phyloP scores from a whole-genome alignment of 352 stramenopile genomes.

The Pythium insidiosum region DNA sequence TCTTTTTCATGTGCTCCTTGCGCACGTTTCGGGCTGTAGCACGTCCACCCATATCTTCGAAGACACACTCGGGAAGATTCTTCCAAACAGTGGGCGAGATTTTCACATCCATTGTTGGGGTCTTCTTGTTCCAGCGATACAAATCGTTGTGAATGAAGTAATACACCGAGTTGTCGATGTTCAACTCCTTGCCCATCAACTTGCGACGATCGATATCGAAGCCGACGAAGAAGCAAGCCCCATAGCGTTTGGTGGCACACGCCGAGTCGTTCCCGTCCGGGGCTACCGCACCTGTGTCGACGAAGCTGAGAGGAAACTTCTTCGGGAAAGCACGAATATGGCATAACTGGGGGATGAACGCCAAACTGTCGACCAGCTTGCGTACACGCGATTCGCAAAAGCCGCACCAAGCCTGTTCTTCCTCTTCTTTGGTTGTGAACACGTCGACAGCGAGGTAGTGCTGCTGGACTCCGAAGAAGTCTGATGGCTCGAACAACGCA shows the following conservation, averaged over 20 bases:
- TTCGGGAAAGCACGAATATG: slow-evolving; percentile 80
- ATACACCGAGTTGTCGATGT: slow-evolving; percentile 79
- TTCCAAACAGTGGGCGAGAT: slow-evolving; percentile 86
- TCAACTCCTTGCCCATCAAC: slow-evolving; percentile 70
- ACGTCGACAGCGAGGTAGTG: slow-evolving; percentile 91
- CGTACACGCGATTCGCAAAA: slow-evolving; percentile 92
- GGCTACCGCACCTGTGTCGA: slow-evolving; percentile 13
- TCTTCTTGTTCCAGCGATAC: slow-evolving; percentile 87
- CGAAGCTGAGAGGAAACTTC: slow-evolving; percentile 71
- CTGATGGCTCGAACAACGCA: slow-evolving; percentile 69
- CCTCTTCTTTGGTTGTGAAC: slow-evolving; percentile 79
- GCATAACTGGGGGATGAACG: slow-evolving; percentile 75
- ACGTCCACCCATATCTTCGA: slow-evolving; percentile 81
- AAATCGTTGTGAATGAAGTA: slow-evolving; percentile 88
- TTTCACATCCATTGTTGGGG: slow-evolving; percentile 76
- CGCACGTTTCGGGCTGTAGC: slow-evolving; percentile 41
- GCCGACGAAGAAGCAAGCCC: slow-evolving; percentile 78
- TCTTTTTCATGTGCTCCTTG: slow-evolving; percentile 79
- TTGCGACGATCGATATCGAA: slow-evolving; percentile 82
- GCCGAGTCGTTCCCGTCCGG: slow-evolving; percentile 10
- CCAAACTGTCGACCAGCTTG: slow-evolving; percentile 84
- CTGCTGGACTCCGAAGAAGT: slow-evolving; percentile 86
- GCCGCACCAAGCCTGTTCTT: slow-evolving; percentile 90
- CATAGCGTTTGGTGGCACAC: slow-evolving; percentile 39
- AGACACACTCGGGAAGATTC: slow-evolving; percentile 72